Evolutionary conservation across 139 green algal genomes (phyloP).

Genomic region (Chlamydomonas sphaeroides): DNA sequence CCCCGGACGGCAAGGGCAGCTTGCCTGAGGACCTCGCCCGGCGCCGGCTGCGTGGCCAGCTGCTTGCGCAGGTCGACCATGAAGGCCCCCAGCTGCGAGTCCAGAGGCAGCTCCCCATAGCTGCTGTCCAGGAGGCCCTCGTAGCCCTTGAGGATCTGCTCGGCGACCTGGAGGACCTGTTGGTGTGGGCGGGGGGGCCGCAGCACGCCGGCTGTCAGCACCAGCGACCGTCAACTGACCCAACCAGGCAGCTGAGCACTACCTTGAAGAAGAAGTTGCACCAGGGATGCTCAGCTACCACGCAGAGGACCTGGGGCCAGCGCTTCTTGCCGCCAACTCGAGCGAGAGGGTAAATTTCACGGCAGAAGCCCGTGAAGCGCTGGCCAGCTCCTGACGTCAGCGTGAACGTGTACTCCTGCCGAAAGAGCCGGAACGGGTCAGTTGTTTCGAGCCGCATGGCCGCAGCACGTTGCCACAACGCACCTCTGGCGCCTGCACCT

Average conservation of each 20-base stretch:
- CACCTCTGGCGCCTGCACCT: constrained; percentile 70
- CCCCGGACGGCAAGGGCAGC: too few species aligned
- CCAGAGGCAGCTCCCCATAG: constrained; percentile 48
- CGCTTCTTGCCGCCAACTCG: constrained; percentile 51
- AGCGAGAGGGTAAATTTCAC: constrained; percentile 63
- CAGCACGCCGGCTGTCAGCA: too few species aligned
- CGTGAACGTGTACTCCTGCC: constrained; percentile 67
- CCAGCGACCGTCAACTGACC: too few species aligned
- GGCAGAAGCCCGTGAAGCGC: constrained; percentile 72
- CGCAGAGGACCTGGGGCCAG: constrained; percentile 75
- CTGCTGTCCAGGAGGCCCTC: constrained; percentile 44
- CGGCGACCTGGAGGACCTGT: constrained; percentile 70
- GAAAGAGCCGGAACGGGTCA: background rate
- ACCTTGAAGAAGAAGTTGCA: constrained; percentile 74
- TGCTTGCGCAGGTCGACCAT: constrained; percentile 54
- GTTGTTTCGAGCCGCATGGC: background rate
- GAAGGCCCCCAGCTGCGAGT: constrained; percentile 52
- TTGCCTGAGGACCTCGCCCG: constrained; percentile 52
- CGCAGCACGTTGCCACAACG: background rate
- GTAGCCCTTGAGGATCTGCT: constrained; percentile 65
- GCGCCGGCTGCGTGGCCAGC: constrained; percentile 36
- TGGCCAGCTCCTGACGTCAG: constrained; percentile 68
- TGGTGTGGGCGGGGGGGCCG: too few species aligned
- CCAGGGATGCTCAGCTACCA: constrained; percentile 72
- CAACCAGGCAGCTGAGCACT: too few species aligned